Base-by-base conservation (phyloP, 768 basidiomycete genomes). In the Boletus pseudo-olivaceus region DNA sequence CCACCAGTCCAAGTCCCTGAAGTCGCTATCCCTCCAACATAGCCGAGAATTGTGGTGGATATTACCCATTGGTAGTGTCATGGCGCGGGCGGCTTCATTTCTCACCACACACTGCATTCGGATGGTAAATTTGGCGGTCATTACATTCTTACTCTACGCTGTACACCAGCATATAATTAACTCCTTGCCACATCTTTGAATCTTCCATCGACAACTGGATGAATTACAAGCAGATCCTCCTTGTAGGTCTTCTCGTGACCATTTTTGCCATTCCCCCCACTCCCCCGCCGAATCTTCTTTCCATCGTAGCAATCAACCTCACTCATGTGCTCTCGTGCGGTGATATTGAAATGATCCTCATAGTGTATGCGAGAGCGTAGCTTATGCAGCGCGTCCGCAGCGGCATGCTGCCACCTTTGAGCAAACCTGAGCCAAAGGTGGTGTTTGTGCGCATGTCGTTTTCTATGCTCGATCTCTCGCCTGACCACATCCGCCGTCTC, bases 241-340 rank as follows among this genome's bases (percentile, higher is more conserved):
- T 74, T 74, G 29, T 68, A 53, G 26, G 63, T 59, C 51, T 54
- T 56, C 53, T 50, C 49, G 10, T 33, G 34, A 17, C n/a, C 50
- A 40, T 56, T 40, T 57, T 58, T 19, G 34, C 44, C 55, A 63
- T 57, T 32, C 38, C 12, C 45, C 49, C 60, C 59, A 39, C 61
- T 47, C 43, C 77, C 78, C 57, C 63, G 71, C 38, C 81, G 70
- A 33, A 73, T 70, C 47, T 69, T 72, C 49, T 72, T 61, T 38
- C 88, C 88, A 61, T 90, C 84, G 65, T 83, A 88, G 42, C 78
- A 78, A 66, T 96, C 92, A 0, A 94, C 83, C 7, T 63, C 65
- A 58, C 80, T 84, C 91, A 94, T 91, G 63, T 93, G 84, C 67
- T 93, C 88, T 38, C 78, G 75, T 34, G 75, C 73, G 11, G 82